Base-by-base conservation (phyloP, 164 flowering plant species). In the Nymphaea colorata region DNA sequence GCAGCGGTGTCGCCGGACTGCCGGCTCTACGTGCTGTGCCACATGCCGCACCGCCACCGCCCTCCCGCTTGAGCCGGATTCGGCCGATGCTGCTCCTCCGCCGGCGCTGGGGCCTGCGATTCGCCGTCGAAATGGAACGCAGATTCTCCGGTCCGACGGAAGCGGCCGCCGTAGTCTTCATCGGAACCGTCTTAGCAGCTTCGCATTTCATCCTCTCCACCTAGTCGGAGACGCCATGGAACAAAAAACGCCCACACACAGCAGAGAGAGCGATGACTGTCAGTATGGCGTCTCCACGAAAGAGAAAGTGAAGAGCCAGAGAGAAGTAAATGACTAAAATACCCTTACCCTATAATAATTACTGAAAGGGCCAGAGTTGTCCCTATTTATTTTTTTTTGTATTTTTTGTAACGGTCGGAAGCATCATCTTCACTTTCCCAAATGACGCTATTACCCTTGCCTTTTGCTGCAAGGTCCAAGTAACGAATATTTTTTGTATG, bases 1-100 rank as follows among this genome's bases (percentile, higher is more conserved):
- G 77, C 42, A 87, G 76, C 14, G 95, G 96, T 41, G 98, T 91
- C 71, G 84, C 88, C 12, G 96, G 98, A 17, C 91, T 75, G 76
- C 86, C 83, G 76, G 88, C 78, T 70, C 75, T 82, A 36, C 15
- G 57, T 8, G 12, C 57, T 8, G 14, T 8, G 57, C 14, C 57
- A 51, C 57, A 3, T 8, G 8, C 57, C 57, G 14, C 82, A 2
- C 42, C 42, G 11, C 75, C 53, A 43, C 66, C 74, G 5, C 76
- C 81, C n/a, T 74, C 75, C 59, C 60, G 76, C 75, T 53, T 81
- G 70, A 71, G 17, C 65, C 82, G 76, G 45, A 72, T 71, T 68
- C 79, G 75, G 15, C 57, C 14, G 57, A 51, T 15, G 57, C 57
- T 51, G 12, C 57, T 3, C 42, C 68, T 51, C 71, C 81, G 8